Base-by-base conservation (phyloP, 345 rosid genomes). In the Aegle marmelos region DNA sequence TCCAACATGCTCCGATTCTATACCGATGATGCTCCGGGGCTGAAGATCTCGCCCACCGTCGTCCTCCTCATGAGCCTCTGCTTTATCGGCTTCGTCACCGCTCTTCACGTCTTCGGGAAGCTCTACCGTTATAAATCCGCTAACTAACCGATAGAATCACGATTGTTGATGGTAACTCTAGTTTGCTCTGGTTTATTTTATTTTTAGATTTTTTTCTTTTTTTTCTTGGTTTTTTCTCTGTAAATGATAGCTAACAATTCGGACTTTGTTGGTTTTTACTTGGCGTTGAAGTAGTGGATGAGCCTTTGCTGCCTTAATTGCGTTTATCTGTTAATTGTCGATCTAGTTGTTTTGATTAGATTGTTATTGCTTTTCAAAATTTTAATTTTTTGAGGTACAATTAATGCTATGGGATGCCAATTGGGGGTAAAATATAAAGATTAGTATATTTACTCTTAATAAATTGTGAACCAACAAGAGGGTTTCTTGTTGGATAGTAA, bases 21-120 rank as follows among this genome's bases (percentile, higher is more conserved):
- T 92, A 94, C 97, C 7, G 98, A 92, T 65, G 97, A 94, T n/a
- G 87, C 95, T 24, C 98, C 98, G 0, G 98, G 98, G 0, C 83
- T 94, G 76, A 94, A 91, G 92, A 94, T 94, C 87, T 90, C 97
- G 33, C 98, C 98, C 2, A 94, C 97, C 22, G 91, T 91, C 31
- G 98, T 94, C 64, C 96, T 94, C 72, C 91, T 94, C 70, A 91
- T 94, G 89, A 94, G 98, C 73, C 91, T 94, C 79, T 92, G 97
- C 89, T 94, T 94, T 93, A 94, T 94, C 83, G 98, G 94, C 63
- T 94, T 91, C 73, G 98, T 94, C 75, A 91, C 97, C 76, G 94
- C 93, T 76, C 98, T 94, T 80, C 97, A 94, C 68, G 97, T 93
- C 72, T 91, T 94, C 63, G 97, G 98, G 41, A 94, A 94, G 86